Conservation (phyloP, 192 early-diverging fungal species). For the Gaertneriomyces sp. region DNA sequence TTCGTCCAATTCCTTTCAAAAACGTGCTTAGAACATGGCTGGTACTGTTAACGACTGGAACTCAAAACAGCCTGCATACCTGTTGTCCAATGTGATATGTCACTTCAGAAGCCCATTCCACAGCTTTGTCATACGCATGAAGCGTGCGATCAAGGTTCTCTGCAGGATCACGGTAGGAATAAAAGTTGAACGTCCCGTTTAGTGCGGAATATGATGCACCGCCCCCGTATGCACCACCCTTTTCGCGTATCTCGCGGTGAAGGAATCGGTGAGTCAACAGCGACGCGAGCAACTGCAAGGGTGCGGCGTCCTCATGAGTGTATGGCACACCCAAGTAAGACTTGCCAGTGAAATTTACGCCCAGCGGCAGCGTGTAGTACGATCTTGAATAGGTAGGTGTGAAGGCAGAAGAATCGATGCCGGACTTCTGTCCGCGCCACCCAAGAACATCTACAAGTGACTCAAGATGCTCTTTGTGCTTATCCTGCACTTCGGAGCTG, state of each 20-base stretch:
- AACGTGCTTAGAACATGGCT: conserved; percentile 7
- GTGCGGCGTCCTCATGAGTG: conserved; percentile 73
- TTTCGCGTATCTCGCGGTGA: conserved; percentile 96
- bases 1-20: conserved; percentile 69
- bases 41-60: conserved; percentile 31
- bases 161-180: conserved; percentile 88
- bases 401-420: conserved; percentile 33
- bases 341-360: conserved; percentile 79
- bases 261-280: conserved; percentile 81
- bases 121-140: conserved; percentile 58
- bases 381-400: conserved; percentile 51
- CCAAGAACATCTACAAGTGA: conserved; percentile 14
- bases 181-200: conserved; percentile 81
- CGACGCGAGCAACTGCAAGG: conserved; percentile 74
- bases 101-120: conserved; percentile 64
- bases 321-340: conserved; percentile 79
- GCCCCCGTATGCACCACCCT: conserved; percentile 96
- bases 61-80: conserved; percentile 38
- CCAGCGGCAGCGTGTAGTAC: conserved; percentile 80
- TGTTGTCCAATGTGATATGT: conserved; percentile 23
- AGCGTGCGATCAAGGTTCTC: conserved; percentile 64
- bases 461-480: conserved; percentile 27
- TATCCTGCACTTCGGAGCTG: background rate
- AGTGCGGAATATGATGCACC: conserved; percentile 70
- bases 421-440: conserved; percentile 10